Percentiles rank a stretch among this genome's conserved stretches.
Conservation (phyloP, 441 rosid genomes). For the Aquilaria agallochum region DNA sequence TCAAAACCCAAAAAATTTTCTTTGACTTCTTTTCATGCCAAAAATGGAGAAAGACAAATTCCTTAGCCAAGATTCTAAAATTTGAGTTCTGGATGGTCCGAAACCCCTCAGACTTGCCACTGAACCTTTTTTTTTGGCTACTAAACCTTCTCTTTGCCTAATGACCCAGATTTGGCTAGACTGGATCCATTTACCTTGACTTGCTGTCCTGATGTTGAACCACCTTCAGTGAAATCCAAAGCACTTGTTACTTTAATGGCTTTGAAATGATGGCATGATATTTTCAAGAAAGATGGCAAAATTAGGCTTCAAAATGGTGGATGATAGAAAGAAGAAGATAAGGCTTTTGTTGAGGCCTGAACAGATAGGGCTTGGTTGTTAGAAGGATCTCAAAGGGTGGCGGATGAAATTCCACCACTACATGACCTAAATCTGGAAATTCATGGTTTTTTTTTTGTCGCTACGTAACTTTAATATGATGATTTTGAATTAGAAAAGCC, state of each 20-base stretch:
- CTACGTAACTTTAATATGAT: no score
- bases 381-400: no score
- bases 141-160: constrained; percentile 46
- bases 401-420: no score
- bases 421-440: no score
- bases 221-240: constrained; percentile 21
- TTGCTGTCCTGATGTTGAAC: constrained; percentile 13
- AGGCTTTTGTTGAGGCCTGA: neutral
- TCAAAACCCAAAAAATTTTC: neutral
- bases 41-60: constrained; percentile 35
- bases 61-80: constrained; percentile 25
- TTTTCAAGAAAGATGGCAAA: constrained; percentile 46
- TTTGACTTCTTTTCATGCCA: constrained; percentile 4
- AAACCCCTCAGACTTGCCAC: constrained; percentile 45
- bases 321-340: constrained; percentile 25
- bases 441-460: no score
- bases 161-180: constrained; percentile 17
- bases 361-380: no score
- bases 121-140: constrained; percentile 69
- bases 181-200: constrained; percentile 10
- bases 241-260: constrained; percentile 23
- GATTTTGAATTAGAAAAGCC: no score
- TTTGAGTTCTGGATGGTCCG: constrained; percentile 79
- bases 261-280: constrained; percentile 64
- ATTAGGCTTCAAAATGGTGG: constrained; percentile 18